Evolutionary conservation across 2,329 filamentous ascomycete genomes (phyloP).

Genomic region (Exophiala sideris): DNA sequence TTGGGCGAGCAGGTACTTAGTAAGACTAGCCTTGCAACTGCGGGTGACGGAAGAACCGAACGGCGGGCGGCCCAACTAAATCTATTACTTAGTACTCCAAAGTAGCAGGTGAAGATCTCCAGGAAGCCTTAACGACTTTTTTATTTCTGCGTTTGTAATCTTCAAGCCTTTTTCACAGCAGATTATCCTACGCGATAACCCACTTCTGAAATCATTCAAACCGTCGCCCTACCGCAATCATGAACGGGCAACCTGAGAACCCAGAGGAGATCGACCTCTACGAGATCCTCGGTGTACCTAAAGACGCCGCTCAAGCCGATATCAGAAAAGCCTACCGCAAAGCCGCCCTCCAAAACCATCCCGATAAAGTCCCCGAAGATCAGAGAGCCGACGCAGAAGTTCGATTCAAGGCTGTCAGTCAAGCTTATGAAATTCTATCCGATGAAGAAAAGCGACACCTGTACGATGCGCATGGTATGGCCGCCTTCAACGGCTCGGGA

Average conservation of each 20-base stretch:
- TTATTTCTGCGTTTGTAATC: not conserved
- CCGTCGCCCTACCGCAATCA: conserved; percentile 2
- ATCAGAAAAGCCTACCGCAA: conserved; percentile 75
- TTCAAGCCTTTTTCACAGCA: not conserved
- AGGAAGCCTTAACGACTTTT: not conserved
- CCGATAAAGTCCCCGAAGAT: conserved; percentile 89
- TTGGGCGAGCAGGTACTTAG: too few species aligned
- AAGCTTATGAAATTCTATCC: conserved; percentile 95
- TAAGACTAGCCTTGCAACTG: too few species aligned
- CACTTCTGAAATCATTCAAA: not conserved
- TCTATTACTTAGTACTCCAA: too few species aligned
- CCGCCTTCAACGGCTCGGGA: conserved; percentile 79
- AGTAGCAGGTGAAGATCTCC: not conserved
- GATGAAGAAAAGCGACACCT: conserved; percentile 90
- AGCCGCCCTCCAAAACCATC: conserved; percentile 84
- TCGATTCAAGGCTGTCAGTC: conserved; percentile 87
- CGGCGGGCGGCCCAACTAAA: too few species aligned
- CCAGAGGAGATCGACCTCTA: conserved; percentile 27
- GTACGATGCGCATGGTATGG: conserved; percentile 95
- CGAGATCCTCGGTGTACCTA: conserved; percentile 57
- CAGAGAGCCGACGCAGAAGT: conserved; percentile 80
- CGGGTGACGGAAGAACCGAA: too few species aligned
- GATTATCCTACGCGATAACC: not conserved
- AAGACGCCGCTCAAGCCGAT: conserved; percentile 35
- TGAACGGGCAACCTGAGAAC: conserved; percentile 17